Evolutionary conservation across 2,329 filamentous ascomycete species (phyloP), one percentile per base, ranked within the genome.

Genomic region (Fusarium mexicanum): DNA sequence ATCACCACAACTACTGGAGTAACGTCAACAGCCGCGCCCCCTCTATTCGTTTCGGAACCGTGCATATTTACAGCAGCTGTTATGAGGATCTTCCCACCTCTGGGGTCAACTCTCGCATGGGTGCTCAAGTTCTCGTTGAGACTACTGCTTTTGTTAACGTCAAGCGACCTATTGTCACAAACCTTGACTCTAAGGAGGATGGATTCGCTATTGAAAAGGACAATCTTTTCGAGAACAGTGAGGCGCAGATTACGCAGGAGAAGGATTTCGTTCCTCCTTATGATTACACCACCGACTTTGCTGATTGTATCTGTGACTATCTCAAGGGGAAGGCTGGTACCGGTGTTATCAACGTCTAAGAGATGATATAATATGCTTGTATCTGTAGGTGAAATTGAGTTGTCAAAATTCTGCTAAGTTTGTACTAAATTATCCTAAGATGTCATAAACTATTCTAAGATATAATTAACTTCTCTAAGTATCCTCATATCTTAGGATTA

Each of bases 41-140:
- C 17, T 79, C 76, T 17, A 80, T 90, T 79, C 87, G 89, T 70
- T 91, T 91, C 80, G 89, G 89, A n/a, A 89, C 86, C 22, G 88
- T 85, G 6, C 89, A 91, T 77, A 79, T 91, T 75, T 89, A 77
- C 71, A 91, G 89, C 84, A 86, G 83, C 77, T 87, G 86, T 79
- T 88, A 85, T 79, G 80, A 83, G 74, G 77, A 84, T 61, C 81
- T 86, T 22, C 79, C 80, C 3, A 81, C 79, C 8, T 84, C 85
- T 48, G 87, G 85, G 31, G 86, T 90, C 82, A 89, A 89, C 82
- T 86, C 87, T 38, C 86, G 87, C 51, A 81, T 85, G 71, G 84
- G 84, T 13, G 87, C 88, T 5, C 84, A 89, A 71, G 80, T 89
- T 5, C 84, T 89, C 17, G 83, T 89, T 12, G 86, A 90, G 80